phyloP scores from a whole-genome alignment of 2,329 filamentous ascomycete genomes.

The Aspergillus chevalieri region DNA sequence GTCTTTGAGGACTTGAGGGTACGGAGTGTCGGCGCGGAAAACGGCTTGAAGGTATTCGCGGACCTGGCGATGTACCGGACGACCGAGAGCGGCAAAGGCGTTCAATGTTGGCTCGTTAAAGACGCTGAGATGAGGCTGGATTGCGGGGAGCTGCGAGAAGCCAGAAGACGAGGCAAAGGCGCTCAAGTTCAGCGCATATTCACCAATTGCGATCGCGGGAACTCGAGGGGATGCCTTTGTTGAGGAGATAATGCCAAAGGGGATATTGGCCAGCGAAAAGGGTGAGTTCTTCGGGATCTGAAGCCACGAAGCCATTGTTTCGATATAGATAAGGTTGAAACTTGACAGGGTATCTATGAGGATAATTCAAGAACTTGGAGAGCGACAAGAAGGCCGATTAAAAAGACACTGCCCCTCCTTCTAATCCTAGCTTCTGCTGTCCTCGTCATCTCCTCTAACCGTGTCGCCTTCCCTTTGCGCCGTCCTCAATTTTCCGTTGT shows the following conservation, averaged over 20 bases:
- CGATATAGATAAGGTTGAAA: slow-evolving; percentile 13
- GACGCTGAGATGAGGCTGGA: slow-evolving; percentile 53
- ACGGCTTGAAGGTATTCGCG: slow-evolving; percentile 63
- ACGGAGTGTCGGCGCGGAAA: slow-evolving; percentile 54
- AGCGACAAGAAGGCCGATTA: slow-evolving; percentile 1
- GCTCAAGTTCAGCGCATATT: slow-evolving; percentile 63
- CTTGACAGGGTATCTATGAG: not conserved
- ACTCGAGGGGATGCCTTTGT: slow-evolving; percentile 50
- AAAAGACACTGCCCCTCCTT: slow-evolving; percentile 2
- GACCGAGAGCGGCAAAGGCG: slow-evolving; percentile 66
- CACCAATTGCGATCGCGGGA: slow-evolving; percentile 66
- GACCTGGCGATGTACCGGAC: slow-evolving; percentile 61
- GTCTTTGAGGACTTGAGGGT: slow-evolving; percentile 57
- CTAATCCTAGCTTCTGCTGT: not conserved
- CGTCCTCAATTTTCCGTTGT: not conserved
- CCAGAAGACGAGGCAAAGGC: slow-evolving; percentile 55
- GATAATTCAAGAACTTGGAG: slow-evolving; percentile 1
- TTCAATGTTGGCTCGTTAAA: slow-evolving; percentile 64
- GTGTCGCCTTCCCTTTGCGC: not conserved
- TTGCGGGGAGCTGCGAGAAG: slow-evolving; percentile 53
- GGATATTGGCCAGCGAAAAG: slow-evolving; percentile 74
- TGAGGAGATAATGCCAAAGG: slow-evolving; percentile 74
- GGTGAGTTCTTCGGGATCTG: slow-evolving; percentile 55
- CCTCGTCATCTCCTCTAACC: not conserved
- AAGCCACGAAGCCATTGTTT: slow-evolving; percentile 51